Evolutionary conservation across 768 basidiomycete genomes (phyloP).

Genomic region (Boletus rubropictus): DNA sequence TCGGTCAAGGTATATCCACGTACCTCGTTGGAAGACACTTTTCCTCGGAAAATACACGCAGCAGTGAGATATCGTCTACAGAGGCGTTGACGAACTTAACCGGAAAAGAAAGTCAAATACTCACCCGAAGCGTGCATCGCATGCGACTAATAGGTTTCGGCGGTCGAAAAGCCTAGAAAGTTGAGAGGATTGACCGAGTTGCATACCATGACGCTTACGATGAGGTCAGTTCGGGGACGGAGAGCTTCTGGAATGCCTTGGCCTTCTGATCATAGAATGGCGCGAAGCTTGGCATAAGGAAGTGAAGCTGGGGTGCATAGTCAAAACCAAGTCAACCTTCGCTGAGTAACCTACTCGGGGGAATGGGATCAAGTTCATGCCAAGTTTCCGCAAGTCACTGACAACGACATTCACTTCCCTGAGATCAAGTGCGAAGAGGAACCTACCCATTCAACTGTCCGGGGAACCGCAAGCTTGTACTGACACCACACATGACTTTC

Average conservation of each 20-base stretch:
- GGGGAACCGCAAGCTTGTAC: constrained; percentile 89
- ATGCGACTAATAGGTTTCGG: constrained; percentile 74
- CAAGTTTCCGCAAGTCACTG: constrained; percentile 84
- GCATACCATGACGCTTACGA: constrained; percentile 43
- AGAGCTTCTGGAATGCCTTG: constrained; percentile 52
- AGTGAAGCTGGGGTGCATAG: constrained; percentile 64
- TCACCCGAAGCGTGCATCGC: constrained; percentile 73
- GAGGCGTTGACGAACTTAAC: background rate
- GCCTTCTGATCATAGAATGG: constrained; percentile 74
- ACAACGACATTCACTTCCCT: constrained; percentile 4
- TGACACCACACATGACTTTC: constrained; percentile 91
- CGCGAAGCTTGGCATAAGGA: constrained; percentile 93
- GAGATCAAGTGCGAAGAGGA: background rate
- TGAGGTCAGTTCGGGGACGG: constrained; percentile 64
- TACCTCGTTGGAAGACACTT: constrained; percentile 76
- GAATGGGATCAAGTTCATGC: constrained; percentile 93
- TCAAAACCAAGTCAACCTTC: background rate
- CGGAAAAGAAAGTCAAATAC: background rate
- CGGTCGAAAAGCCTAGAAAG: constrained; percentile 66
- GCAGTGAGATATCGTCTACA: constrained; percentile 79
- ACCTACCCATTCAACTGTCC: constrained; percentile 84
- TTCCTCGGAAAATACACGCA: constrained; percentile 82
- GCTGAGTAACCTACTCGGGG: constrained; percentile 59
- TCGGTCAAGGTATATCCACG: constrained; percentile 22
- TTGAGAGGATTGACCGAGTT: background rate